Base-by-base conservation (phyloP, 1,139 yeast species). In the Candida sanyaensis region DNA sequence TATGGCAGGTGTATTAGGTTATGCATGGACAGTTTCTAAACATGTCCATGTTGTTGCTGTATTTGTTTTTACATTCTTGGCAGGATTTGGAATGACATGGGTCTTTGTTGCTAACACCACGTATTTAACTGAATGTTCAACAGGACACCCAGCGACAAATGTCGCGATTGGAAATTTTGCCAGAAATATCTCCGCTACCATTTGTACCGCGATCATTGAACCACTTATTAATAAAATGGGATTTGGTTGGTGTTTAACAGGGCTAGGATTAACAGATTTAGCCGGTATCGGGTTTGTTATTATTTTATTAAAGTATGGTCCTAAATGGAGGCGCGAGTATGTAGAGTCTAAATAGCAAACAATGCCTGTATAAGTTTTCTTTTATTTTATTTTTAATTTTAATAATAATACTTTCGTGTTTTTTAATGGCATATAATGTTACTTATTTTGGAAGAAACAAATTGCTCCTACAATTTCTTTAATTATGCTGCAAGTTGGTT, bases 21-120 rank as follows among this genome's bases (percentile, higher is more conserved):
- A 78, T 56, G 86, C 86, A 0, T 81, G 86, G 86, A 63, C 79
- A 40, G 65, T 76, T 37, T 66, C 79, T 13, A 65, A 60, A 36
- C 68, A 69, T n/a, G 63, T 66, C n/a, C 79, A 75, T 50, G 69
- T 79, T 17, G 73, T 62, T 1, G 54, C 73, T 1, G 68, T 80
- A 0, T 72, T 77, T 52, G 64, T 76, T 0, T 76, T 77, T 50
- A 62, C 77, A 0, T 78, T 77, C 50, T 56, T 80, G 7, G 66
- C 69, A 40, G 83, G 84, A 0, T 77, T 79, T 58, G 85, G 86
- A 5, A 72, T 80, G 73, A 76, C 85, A 0, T 81, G 84, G 81
- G 79, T 80, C 21, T 78, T 80, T 55, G 78, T 79, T n/a, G 74
- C 81, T 1, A 77, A 77, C 11, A 80, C 83, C 46, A 78, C 86